Conservation (phyloP, 1,139 yeast genomes). For the Groenewaldozyma sp. region DNA sequence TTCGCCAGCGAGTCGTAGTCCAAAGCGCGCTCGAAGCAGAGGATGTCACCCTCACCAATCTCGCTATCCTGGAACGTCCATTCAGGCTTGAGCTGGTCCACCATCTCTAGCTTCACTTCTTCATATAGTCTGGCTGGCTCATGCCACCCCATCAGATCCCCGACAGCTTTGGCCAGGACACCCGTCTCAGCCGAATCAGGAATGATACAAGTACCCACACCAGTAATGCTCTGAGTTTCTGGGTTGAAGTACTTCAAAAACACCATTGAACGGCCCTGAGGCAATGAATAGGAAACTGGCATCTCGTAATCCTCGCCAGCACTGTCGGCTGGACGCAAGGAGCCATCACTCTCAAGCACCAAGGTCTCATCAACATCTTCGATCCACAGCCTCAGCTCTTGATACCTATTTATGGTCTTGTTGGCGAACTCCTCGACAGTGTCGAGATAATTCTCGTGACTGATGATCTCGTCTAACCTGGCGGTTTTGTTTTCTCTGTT, state of each 20-base stretch:
- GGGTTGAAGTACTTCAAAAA: conserved; percentile 69
- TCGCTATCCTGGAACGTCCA: conserved; percentile 54
- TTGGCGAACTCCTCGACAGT: conserved; percentile 39
- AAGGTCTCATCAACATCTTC: conserved; percentile 22
- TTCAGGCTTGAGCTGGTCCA: conserved; percentile 41
- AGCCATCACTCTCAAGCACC: conserved; percentile 19
- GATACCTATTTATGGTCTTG: conserved; percentile 4
- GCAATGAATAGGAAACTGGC: background rate
- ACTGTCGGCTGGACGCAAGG: background rate
- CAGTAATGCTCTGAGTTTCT: conserved; percentile 43
- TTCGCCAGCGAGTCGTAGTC: conserved; percentile 15
- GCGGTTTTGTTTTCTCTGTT: conserved; percentile 68
- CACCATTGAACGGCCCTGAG: conserved; percentile 21
- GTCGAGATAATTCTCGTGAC: conserved; percentile 27
- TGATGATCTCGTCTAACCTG: conserved; percentile 50
- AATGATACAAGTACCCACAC: conserved; percentile 56
- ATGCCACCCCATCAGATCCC: conserved; percentile 39
- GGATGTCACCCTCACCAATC: conserved; percentile 68
- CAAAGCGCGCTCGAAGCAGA: conserved; percentile 44
- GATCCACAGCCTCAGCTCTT: conserved; percentile 38
- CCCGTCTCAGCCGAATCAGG: conserved; percentile 41
- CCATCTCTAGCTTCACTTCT: conserved; percentile 58
- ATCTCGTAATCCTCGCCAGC: background rate
- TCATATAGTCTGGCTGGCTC: conserved; percentile 47
- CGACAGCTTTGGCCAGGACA: conserved; percentile 37